Conservation (phyloP, 345 rosid genomes). For the Ceriops tagal region DNA sequence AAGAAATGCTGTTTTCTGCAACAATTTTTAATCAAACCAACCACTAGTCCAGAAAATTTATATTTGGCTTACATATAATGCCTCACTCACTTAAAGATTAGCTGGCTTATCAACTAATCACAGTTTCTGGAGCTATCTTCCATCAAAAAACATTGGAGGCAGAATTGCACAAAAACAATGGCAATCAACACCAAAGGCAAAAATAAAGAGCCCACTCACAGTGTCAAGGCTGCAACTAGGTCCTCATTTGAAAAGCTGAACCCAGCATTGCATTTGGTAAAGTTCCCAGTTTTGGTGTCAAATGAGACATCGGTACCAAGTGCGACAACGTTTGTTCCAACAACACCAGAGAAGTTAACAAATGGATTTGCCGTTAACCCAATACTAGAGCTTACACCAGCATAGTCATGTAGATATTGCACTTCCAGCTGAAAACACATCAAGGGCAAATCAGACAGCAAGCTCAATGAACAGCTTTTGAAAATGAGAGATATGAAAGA, state of each 20-base stretch:
- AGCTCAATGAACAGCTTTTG: not conserved
- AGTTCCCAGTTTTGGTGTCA: conserved; percentile 70
- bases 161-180: not conserved
- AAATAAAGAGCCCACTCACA: conserved; percentile 41
- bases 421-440: conserved; percentile 61
- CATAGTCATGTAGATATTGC: conserved; percentile 84
- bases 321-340: conserved; percentile 56
- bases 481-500: not conserved
- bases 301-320: conserved; percentile 79
- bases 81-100: too few relatives aligned
- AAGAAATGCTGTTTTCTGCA: not conserved
- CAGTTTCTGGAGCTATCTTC: too few relatives aligned
- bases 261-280: conserved; percentile 80
- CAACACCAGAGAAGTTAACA: conserved; percentile 74
- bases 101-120: too few relatives aligned
- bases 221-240: conserved; percentile 57
- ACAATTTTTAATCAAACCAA: not conserved
- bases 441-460: conserved; percentile 3
- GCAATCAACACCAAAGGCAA: not conserved
- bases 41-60: not conserved
- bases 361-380: conserved; percentile 77
- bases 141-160: not conserved
- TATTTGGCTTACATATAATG: not conserved
- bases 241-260: conserved; percentile 64
- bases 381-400: conserved; percentile 74